Conservation (phyloP, 495 filamentous ascomycete genomes). For the Hypoxylon lenormandii region DNA sequence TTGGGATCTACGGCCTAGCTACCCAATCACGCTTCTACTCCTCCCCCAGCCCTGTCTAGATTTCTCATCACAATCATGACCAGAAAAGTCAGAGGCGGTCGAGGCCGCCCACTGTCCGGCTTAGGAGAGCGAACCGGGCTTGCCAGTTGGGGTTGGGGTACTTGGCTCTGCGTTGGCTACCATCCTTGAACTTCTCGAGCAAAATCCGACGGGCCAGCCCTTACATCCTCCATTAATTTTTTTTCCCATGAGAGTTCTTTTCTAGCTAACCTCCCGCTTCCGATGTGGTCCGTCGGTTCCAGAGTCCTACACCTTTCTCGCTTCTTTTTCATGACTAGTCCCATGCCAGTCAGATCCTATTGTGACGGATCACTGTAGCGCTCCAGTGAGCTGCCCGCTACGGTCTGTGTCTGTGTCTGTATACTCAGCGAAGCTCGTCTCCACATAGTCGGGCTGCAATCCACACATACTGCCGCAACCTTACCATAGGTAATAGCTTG, state of each 20-base stretch:
- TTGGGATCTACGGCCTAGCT: slow-evolving; percentile 49
- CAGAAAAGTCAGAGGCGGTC: slow-evolving; percentile 40
- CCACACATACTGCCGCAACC: slow-evolving; percentile 30
- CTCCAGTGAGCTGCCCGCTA: slow-evolving; percentile 37
- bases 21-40: slow-evolving; percentile 49
- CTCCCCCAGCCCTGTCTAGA: slow-evolving; percentile 43
- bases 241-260: slow-evolving; percentile 37
- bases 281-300: slow-evolving; percentile 40
- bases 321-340: slow-evolving; percentile 16
- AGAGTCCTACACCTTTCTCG: slow-evolving; percentile 31
- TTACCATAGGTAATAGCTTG: slow-evolving; percentile 23
- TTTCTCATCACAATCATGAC: slow-evolving; percentile 46
- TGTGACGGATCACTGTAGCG: slow-evolving; percentile 41
- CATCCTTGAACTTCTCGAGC: slow-evolving; percentile 23
- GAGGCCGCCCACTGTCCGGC: slow-evolving; percentile 46
- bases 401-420: slow-evolving; percentile 14
- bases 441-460: slow-evolving; percentile 25
- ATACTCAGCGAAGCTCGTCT: slow-evolving; percentile 33
- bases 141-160: slow-evolving; percentile 43
- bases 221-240: slow-evolving; percentile 46
- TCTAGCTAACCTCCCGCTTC: slow-evolving; percentile 47
- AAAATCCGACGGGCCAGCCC: slow-evolving; percentile 37
- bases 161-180: slow-evolving; percentile 41
- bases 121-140: slow-evolving; percentile 38
- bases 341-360: slow-evolving; percentile 29